Conservation (phyloP, 73 alveolate genomes). For the Uronychia binucleata region DNA sequence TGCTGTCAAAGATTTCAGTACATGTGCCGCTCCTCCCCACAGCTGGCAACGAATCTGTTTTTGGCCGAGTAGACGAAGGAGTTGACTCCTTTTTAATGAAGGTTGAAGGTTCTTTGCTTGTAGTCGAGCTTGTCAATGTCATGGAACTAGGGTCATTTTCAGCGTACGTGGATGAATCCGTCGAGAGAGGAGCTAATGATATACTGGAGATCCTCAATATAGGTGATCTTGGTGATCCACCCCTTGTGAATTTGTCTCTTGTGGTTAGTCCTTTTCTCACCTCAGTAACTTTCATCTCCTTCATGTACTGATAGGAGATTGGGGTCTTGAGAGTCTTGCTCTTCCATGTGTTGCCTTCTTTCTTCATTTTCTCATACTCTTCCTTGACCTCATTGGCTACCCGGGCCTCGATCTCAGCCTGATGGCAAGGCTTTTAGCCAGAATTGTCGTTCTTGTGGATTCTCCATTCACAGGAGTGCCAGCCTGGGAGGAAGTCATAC, state of each 20-base stretch:
- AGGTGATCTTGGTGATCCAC: constrained; percentile 73
- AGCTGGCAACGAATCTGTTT: constrained; percentile 72
- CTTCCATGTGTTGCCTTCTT: neutral
- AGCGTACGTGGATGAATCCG: constrained; percentile 45
- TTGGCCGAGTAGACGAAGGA: constrained; percentile 66
- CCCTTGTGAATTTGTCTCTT: constrained; percentile 60
- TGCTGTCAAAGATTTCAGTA: no score
- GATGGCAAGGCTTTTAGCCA: constrained; percentile 38
- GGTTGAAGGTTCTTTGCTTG: constrained; percentile 64
- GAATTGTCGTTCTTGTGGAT: constrained; percentile 23
- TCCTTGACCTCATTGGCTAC: constrained; percentile 22
- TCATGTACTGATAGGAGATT: constrained; percentile 4
- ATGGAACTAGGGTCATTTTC: constrained; percentile 13
- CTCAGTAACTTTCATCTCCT: neutral
- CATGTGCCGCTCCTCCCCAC: constrained; percentile 82
- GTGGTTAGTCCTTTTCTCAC: neutral
- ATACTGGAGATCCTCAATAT: constrained; percentile 68
- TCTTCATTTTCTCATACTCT: neutral
- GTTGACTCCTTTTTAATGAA: constrained; percentile 77
- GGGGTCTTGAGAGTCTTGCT: neutral
- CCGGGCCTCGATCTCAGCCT: constrained; percentile 27
- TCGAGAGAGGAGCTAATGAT: constrained; percentile 68
- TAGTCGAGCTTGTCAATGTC: constrained; percentile 65
- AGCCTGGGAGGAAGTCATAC: constrained; percentile 57
- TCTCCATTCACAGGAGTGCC: constrained; percentile 75